phyloP scores from a whole-genome alignment of 352 stramenopile species.

The Phytophthora boehmeriae region DNA sequence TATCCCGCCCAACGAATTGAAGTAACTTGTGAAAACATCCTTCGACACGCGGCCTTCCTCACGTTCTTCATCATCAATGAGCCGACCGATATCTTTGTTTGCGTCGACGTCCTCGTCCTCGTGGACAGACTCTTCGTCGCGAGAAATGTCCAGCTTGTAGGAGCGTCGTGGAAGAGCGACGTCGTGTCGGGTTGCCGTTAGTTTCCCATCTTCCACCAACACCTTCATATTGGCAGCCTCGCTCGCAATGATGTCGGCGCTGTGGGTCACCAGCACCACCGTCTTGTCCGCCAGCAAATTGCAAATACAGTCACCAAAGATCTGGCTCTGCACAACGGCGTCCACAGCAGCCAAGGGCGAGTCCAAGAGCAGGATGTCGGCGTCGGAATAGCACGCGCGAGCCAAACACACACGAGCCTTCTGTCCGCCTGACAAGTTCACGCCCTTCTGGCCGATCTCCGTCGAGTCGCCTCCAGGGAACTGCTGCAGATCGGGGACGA shows the following conservation, averaged over 20 bases:
- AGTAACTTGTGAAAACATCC: conserved; percentile 47
- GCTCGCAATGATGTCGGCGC: conserved; percentile 62
- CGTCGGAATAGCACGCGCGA: conserved; percentile 64
- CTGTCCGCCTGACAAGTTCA: conserved; percentile 95
- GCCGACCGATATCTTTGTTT: conserved; percentile 11
- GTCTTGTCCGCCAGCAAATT: conserved; percentile 51
- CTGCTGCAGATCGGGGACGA: conserved; percentile 85
- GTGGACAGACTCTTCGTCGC: conserved; percentile 3
- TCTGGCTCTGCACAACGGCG: conserved; percentile 90
- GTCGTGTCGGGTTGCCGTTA: conserved; percentile 22
- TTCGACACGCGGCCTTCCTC: conserved; percentile 49
- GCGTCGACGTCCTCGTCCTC: conserved; percentile 1
- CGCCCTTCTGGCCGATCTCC: conserved; percentile 95
- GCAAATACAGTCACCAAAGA: conserved; percentile 73
- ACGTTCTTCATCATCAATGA: conserved; percentile 54
- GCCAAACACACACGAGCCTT: conserved; percentile 82
- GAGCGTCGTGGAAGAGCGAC: conserved; percentile 10
- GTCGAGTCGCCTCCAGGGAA: conserved; percentile 89
- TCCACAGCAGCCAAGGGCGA: conserved; percentile 93
- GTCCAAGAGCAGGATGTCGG: conserved; percentile 87
- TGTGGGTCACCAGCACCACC: conserved; percentile 93
- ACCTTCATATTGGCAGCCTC: conserved; percentile 35
- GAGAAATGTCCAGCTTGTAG: conserved; percentile 13
- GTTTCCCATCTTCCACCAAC: conserved; percentile 25
- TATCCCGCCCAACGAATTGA: conserved; percentile 40